Base-by-base conservation (phyloP, 1,139 yeast species). In the Debaryomycetaceae sp. region DNA sequence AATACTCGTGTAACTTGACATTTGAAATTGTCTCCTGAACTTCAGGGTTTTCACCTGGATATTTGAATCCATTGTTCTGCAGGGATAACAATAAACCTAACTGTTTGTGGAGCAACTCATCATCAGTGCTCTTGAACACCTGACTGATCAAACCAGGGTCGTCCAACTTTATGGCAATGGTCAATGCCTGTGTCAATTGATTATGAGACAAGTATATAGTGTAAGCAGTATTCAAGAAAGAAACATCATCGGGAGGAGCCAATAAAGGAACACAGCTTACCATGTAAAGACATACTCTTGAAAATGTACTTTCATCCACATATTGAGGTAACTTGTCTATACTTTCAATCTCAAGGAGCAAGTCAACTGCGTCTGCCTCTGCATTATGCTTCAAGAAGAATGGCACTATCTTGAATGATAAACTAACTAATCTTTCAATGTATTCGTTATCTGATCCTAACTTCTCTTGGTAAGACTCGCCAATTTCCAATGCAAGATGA, bases 301-400 rank as follows among this genome's bases (percentile, higher is more conserved):
- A 81, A 59, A 75, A 91, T 5, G 95, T 87, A 57, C 82, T 76
- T 48, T 83, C 84, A 61, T 92, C 98, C 42, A 91, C 95, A 62
- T 78, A 87, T 49, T 82, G 79, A 6, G 94, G 83, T 48, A 94
- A 72, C 57, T 81, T 79, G 55, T 87, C 96, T 53, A 92, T 85
- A 41, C 82, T 74, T 65, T 92, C 98, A 43, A 92, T 79, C 64
- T 92, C 98, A 44, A 89, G 72, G 50, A 94, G 73, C 52, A 92
- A 71, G 66, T 92, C 99, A 24, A 92, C 96, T 1, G 98, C 98
- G 61, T 92, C 99, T 7, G 97, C 96, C 65, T 94, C 98, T 30
- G 97, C 98, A 60, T 94, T 92, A 65, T 92, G 98, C 56, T 87
- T 83, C 52, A 92, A 74, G 67, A 92, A 92, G 56, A 83, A 87